Evolutionary conservation across 2,329 filamentous ascomycete genomes (phyloP), one percentile per base, ranked within the genome.

Genomic region (Sarocladium strictum): DNA sequence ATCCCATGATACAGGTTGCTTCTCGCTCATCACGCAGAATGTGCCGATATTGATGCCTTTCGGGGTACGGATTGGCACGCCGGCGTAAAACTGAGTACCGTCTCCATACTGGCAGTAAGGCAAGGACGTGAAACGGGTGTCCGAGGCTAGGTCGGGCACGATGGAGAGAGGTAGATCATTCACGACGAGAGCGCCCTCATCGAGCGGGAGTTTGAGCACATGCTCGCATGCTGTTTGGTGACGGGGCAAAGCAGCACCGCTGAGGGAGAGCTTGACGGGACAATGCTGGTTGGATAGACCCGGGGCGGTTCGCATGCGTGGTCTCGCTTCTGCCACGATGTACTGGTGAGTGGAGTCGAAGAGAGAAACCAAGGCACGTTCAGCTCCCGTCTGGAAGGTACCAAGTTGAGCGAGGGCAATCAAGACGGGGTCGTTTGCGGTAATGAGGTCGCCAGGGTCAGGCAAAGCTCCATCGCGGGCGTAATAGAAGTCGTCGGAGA

Each of bases 401-500:
- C 67, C 75, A 24, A 79, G 65, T 59, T 79, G 76, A 23, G 76
- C 75, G 49, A 77, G 72, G 2, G 71, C 69, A 2, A 71, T 76
- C 33, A 79, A 64, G 35, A 63, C 66, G 7, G 64, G 56, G 52
- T 73, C 71, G 19, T 56, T 41, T 12, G 62, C 61, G 21, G 63
- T 63, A 17, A 54, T 35, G 45, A 66, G 54, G 33, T 60, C 55
- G 11, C 40, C 51, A 21, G 57, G 58, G 7, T 66, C 58, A 1
- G 63, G 53, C 5, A 56, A 59, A 2, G 29, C 14, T 19, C 61
- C 63, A 52, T 58, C 55, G 23, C 61, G 45, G n/a, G n/a, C n/a
- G n/a, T n/a, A n/a, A n/a, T n/a, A n/a, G n/a, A n/a, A n/a, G n/a
- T n/a, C n/a, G n/a, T n/a, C n/a, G n/a, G n/a, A n/a, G n/a, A n/a